phyloP scores from a whole-genome alignment of 257 asterid genomes.

The Nicotiana paniculata region DNA sequence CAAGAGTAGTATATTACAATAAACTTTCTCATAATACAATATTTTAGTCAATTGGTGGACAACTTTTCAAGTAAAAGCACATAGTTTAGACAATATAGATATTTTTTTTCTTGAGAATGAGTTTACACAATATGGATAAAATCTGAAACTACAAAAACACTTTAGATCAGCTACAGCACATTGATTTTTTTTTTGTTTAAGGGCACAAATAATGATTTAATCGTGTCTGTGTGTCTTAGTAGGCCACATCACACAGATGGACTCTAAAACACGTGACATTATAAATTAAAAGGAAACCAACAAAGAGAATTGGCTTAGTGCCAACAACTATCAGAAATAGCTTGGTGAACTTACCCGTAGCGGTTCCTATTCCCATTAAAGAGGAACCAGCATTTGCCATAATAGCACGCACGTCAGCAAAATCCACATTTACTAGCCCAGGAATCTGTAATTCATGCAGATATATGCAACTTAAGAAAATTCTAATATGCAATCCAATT shows the following conservation, averaged over 20 bases:
- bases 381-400: conserved; percentile 97
- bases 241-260: not conserved
- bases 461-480: not conserved
- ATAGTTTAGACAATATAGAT: not conserved
- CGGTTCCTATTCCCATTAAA: conserved; percentile 94
- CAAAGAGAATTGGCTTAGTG: not conserved
- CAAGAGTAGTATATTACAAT: not conserved
- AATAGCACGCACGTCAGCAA: conserved; percentile 96
- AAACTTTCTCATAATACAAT: not conserved
- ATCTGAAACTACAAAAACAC: not conserved
- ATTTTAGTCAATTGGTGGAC: not conserved
- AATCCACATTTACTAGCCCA: conserved; percentile 91
- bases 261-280: not conserved
- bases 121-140: not conserved
- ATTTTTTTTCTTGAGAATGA: not conserved
- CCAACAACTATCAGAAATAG: conserved; percentile 5
- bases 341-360: conserved; percentile 55
- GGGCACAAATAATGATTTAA: not conserved
- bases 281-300: conserved; percentile 1
- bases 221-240: not conserved
- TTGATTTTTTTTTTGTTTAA: not conserved
- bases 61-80: not conserved
- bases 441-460: conserved; percentile 67
- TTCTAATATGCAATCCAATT: not conserved
- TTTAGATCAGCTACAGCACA: not conserved